Conservation (phyloP, 352 stramenopile species). For the Pythium coloratum region DNA sequence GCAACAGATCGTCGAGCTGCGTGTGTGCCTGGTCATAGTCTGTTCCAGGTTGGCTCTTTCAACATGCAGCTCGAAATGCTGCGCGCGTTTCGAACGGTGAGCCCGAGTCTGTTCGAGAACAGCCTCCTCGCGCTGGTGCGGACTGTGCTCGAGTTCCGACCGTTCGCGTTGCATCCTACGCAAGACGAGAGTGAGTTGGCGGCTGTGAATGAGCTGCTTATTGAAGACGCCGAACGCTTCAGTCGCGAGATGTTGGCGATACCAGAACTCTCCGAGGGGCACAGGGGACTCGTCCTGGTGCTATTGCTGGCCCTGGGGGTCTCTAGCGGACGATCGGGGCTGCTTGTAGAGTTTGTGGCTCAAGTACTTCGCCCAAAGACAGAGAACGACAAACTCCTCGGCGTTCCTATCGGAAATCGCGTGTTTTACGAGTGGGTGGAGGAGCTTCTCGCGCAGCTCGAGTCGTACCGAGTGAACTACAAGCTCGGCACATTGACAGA, state of each 20-base stretch:
- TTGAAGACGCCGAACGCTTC: constrained; percentile 55
- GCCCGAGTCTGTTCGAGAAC: constrained; percentile 52
- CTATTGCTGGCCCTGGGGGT: constrained; percentile 58
- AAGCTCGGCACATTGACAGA: constrained; percentile 51
- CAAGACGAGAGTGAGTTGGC: neutral
- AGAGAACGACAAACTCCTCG: neutral
- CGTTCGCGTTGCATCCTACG: constrained; percentile 46
- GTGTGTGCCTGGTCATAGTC: neutral
- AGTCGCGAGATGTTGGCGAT: constrained; percentile 37
- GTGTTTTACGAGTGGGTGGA: constrained; percentile 43
- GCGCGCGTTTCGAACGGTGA: constrained; percentile 44
- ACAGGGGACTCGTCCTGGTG: constrained; percentile 43
- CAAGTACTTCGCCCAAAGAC: constrained; percentile 20
- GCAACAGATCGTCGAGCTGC: neutral
- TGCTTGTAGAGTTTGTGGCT: constrained; percentile 58
- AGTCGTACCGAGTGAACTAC: constrained; percentile 59
- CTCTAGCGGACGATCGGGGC: constrained; percentile 44
- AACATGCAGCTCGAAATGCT: constrained; percentile 73
- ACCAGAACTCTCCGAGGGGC: constrained; percentile 18
- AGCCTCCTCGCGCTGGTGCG: constrained; percentile 48
- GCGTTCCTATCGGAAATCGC: constrained; percentile 16
- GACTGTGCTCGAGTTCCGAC: constrained; percentile 56
- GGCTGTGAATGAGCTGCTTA: constrained; percentile 37
- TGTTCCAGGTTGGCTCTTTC: constrained; percentile 60
- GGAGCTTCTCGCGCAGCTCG: constrained; percentile 41